Base-by-base conservation (phyloP, 345 rosid genomes). In the Isatis tinctoria region DNA sequence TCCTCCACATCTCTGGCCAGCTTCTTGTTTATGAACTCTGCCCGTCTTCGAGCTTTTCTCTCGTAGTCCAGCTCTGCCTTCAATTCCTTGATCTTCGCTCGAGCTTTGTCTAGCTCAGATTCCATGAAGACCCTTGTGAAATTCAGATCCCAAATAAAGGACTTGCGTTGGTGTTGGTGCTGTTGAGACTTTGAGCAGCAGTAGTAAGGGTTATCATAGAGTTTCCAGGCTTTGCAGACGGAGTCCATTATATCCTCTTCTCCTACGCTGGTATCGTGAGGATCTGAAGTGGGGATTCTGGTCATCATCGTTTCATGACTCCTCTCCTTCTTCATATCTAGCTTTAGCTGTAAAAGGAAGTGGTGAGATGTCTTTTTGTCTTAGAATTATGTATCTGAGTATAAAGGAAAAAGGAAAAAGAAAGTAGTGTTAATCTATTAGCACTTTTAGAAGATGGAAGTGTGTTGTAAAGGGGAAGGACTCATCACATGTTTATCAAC, bases 171-270 rank as follows among this genome's bases (percentile, higher is more conserved):
- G 3, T 77, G 79, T n/a, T 66, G 79, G 45, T 69, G 61, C 8
- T 75, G 65, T n/a, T 51, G 78, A 72, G 72, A 63, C 16, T 47
- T 73, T 64, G 80, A 60, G 74, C 69, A 65, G 36, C 12, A 76
- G 81, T 82, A 88, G 82, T 82, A 86, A 20, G 98, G 94, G 41
- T 92, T 90, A 3, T 83, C 82, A 79, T 92, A 90, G 69, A 86
- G 84, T 79, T 86, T 89, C 97, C 97, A 89, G 80, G 82, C 82
- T 26, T 86, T 82, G 76, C 75, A 70, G n/a, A n/a, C n/a, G n/a
- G n/a, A n/a, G 68, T 82, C 80, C 82, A 70, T 84, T 75, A 61
- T 71, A 69, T 63, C 64, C 10, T 18, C 69, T 40, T 83, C 79
- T 61, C 0, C 14, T 48, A 35, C 39, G 73, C 67, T 52, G 36